Conservation (phyloP, 2,329 filamentous ascomycete species). For the Monosporascus cannonballus region DNA sequence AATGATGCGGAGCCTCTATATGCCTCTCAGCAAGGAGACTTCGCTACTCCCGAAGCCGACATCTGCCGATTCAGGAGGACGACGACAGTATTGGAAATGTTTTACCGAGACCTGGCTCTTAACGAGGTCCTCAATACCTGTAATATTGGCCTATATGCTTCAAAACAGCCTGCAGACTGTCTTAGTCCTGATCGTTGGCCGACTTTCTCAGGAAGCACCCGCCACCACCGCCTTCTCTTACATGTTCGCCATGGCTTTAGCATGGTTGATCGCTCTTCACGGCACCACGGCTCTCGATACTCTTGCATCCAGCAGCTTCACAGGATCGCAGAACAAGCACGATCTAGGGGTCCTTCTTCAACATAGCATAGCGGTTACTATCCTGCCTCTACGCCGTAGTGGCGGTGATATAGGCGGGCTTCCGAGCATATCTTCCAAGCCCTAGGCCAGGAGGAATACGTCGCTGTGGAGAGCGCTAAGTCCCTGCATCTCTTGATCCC, state of each 20-base stretch:
- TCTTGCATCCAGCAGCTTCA: constrained; percentile 75
- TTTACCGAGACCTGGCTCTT: constrained; percentile 60
- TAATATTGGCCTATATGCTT: constrained; percentile 78
- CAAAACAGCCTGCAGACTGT: constrained; percentile 82
- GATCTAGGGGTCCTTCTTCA: constrained; percentile 76
- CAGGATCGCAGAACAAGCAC: constrained; percentile 70
- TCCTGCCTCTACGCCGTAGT: constrained; percentile 67
- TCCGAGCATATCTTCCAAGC: constrained; percentile 68
- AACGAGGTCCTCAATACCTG: constrained; percentile 63
- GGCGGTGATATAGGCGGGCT: constrained; percentile 65
- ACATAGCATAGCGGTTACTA: constrained; percentile 66
- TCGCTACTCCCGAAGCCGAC: constrained; percentile 15
- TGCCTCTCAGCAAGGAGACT: constrained; percentile 11
- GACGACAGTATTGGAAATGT: constrained; percentile 25
- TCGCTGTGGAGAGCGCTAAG: constrained; percentile 65
- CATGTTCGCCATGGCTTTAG: constrained; percentile 90
- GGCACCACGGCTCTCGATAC: constrained; percentile 85
- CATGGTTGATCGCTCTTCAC: constrained; percentile 79
- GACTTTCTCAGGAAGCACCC: constrained; percentile 71
- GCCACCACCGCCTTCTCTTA: constrained; percentile 82
- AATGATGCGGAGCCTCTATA: neutral
- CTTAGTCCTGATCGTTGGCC: constrained; percentile 75
- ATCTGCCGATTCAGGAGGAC: neutral
- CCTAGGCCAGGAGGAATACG: constrained; percentile 71
- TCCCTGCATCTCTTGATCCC: constrained; percentile 73